These are phyloP conservation scores for Coniferiporia weirii DNA, from an alignment of 1,284 basidiomycete species.

Conservation along the genomic window DNA sequence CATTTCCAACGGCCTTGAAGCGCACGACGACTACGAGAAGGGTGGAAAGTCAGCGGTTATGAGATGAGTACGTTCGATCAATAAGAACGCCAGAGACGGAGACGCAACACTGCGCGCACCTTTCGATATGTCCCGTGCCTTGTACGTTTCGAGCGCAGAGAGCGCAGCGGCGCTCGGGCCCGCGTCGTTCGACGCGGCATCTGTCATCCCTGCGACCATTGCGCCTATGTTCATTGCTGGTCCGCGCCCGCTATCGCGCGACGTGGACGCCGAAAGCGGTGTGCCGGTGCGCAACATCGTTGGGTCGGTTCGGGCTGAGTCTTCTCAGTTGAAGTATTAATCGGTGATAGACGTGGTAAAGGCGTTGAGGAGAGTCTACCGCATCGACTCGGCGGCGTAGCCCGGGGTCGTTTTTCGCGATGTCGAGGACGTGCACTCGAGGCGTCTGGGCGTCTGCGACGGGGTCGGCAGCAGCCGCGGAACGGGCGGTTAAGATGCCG, in stretches of 20 bases:
- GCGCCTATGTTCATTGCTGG: background rate
- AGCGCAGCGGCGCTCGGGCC: slow-evolving; percentile 40
- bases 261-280: slow-evolving; percentile 3
- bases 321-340: background rate
- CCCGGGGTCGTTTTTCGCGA: no score
- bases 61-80: background rate
- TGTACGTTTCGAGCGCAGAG: slow-evolving; percentile 76
- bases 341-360: no score
- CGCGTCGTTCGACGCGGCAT: background rate
- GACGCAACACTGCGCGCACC: slow-evolving; percentile 38
- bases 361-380: background rate
- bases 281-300: background rate
- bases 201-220: background rate
- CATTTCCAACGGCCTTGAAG: slow-evolving; percentile 98
- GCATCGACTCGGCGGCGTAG: background rate
- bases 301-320: background rate
- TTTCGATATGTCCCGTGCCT: slow-evolving; percentile 79
- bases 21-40: slow-evolving; percentile 78
- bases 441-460: background rate
- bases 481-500: background rate
- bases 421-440: no score
- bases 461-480: background rate
- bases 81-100: background rate
- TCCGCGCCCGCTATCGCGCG: background rate
- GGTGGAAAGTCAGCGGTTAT: background rate